Base-by-base conservation (phyloP, 2,329 filamentous ascomycete species). In the Trichoderma endophyticum region DNA sequence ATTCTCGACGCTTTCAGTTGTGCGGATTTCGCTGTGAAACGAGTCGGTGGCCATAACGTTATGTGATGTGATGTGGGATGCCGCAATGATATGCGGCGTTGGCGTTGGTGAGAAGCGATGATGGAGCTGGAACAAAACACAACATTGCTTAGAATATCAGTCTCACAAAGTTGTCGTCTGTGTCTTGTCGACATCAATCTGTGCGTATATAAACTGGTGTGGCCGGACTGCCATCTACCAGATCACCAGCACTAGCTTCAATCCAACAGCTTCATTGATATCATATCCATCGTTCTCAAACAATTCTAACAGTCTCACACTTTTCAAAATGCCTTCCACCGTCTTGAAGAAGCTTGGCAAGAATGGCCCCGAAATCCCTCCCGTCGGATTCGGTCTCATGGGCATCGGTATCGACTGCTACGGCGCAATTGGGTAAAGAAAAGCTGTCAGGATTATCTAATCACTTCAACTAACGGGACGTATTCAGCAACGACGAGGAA, bases 341-440 rank as follows among this genome's bases (percentile, higher is more conserved):
- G 36, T 70, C 21, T 72, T 73, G 32, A 71, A 73, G 30, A 30
- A 26, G 28, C 81, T 90, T 14, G 87, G 87, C 73, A 85, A 83
- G 72, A 81, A 86, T 75, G 87, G 87, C 15, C 86, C 86, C 0
- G 75, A 83, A 21, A 84, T 90, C 36, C 82, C 84, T 3, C 81
- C 82, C 12, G 75, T 89, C 9, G 87, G 88, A 11, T 84, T 88
- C 30, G 87, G 88, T 15, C 78, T 85, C 32, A 89, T 89, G 87
- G 86, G 86, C 4, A 75, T 85, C 26, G 79, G 79, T 12, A 61
- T 70, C 28, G 62, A 76, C 2, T 80, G 74, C 62, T 84, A 84
- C 36, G 83, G 83, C 24, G 6, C 85, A 84, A 70, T 6, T 26
- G 66, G 66, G 66, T 70, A 70, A 69, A 51, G 21, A 60, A 34